Evolutionary conservation across 495 filamentous ascomycete species (phyloP).

Genomic region (Lineolata rhizophorae): DNA sequence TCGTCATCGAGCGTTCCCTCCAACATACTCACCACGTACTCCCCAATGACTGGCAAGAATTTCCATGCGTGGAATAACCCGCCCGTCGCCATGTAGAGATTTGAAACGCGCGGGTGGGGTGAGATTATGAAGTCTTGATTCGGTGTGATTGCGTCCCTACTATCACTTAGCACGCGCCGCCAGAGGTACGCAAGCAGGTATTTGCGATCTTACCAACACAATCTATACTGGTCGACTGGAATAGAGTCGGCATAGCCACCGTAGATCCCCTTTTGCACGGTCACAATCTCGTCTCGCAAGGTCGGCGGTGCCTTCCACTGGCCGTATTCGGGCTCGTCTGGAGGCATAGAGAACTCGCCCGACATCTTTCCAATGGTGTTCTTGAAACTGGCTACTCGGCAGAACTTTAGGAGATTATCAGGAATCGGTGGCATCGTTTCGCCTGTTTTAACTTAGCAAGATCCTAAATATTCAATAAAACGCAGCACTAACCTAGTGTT

Average conservation of each 20-base stretch:
- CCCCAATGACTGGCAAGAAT: background rate
- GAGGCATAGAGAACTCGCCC: slow-evolving; percentile 23
- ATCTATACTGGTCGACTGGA: background rate
- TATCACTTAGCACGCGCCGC: background rate
- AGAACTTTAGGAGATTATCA: slow-evolving; percentile 34
- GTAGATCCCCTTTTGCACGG: background rate
- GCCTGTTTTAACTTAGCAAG: too few species aligned
- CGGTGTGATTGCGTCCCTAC: background rate
- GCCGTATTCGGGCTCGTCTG: background rate
- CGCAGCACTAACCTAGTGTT: too few species aligned
- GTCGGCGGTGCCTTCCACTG: background rate
- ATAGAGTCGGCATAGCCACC: background rate
- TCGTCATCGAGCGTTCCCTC: background rate
- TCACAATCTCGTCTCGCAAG: background rate
- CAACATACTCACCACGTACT: background rate
- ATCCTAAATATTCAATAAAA: too few species aligned
- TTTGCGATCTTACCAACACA: too few species aligned
- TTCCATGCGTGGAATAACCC: background rate
- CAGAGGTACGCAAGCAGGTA: too few species aligned
- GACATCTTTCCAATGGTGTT: slow-evolving; percentile 25
- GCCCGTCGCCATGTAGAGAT: background rate
- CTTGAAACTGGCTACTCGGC: slow-evolving; percentile 28
- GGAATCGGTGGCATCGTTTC: too few species aligned
- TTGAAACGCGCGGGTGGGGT: background rate
- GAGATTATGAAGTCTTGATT: background rate